Evolutionary conservation across 257 asterid species (phyloP).

Genomic region (Petrea volubilis): DNA sequence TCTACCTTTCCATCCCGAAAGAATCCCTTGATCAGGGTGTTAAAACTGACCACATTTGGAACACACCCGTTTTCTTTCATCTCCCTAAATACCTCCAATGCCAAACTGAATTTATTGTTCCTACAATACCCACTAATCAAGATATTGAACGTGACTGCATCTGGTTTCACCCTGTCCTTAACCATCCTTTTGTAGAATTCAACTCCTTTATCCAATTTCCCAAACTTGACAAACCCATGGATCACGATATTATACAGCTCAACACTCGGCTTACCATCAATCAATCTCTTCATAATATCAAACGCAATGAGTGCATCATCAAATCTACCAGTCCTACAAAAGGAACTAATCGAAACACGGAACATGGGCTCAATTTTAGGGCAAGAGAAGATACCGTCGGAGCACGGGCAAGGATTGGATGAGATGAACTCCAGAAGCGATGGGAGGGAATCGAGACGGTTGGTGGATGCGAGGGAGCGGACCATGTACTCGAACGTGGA

Average conservation of each 20-base stretch:
- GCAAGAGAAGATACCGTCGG: constrained; percentile 91
- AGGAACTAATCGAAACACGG: constrained; percentile 62
- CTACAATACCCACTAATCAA: constrained; percentile 80
- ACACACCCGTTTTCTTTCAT: constrained; percentile 82
- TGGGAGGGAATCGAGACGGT: constrained; percentile 73
- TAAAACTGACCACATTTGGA: constrained; percentile 89
- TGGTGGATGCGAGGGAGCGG: constrained; percentile 68
- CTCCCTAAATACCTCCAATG: constrained; percentile 73
- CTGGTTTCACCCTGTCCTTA: constrained; percentile 70
- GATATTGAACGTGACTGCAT: constrained; percentile 68
- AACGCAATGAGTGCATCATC: constrained; percentile 64
- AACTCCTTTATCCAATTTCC: constrained; percentile 48
- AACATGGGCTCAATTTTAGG: constrained; percentile 67
- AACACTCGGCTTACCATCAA: constrained; percentile 75
- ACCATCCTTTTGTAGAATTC: constrained; percentile 66
- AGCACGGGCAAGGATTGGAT: constrained; percentile 90
- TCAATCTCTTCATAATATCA: constrained; percentile 64
- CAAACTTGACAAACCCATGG: constrained; percentile 70
- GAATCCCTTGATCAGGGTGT: constrained; percentile 81
- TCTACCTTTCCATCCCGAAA: constrained; percentile 69
- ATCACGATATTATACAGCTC: constrained; percentile 68
- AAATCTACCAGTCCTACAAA: constrained; percentile 63
- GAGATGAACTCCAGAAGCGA: constrained; percentile 69
- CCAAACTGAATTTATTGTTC: constrained; percentile 49
- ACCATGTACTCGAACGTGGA: constrained; percentile 79